Evolutionary conservation across 1,284 basidiomycete species (phyloP), one percentile per base, ranked within the genome.

Genomic region (Puccinia coronata): DNA sequence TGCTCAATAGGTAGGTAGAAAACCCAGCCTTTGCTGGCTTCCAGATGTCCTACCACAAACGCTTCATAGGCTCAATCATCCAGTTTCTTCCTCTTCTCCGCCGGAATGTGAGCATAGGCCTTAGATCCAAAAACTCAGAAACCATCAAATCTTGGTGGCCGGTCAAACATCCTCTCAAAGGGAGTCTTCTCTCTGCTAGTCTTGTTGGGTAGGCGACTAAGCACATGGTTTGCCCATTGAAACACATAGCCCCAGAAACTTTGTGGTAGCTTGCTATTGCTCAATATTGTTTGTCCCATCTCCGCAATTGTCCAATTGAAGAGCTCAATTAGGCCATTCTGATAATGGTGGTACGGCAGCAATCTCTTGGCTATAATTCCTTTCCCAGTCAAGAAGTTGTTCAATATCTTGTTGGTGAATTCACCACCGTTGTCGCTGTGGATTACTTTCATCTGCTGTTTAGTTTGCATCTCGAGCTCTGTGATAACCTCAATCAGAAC

Each of bases 241-340:
- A 63, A 63, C 9, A 57, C 57, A 34, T 43, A 76, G 4, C 12
- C 14, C 74, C 74, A 76, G 34, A 76, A 76, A 20, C 1, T 51
- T 18, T 63, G 51, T 63, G 57, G 57, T 6, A 77, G 31, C 12
- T 8, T 8, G n/a, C 41, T 47, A 16, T 43, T 47, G 9, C 5
- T 36, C 41, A 77, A 34, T 2, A 77, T n/a, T 16, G 59, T 65
- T 9, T 39, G 12, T 1, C 59, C 74, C 74, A 77, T 77, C 14
- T 77, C 59, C 0, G n/a, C 1, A 31, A 77, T 31, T 1, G 55
- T 65, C 2, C 65, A 11, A 14, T 77, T 77, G 61, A 67, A 63
- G 12, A n/a, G 39, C 43, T 77, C 47, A 31, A 63, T 49, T 11
- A 65, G 16, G 0, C 63, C 47, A 41, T 77, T 77, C 34, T 77